Conservation (phyloP, 1,284 basidiomycete species). For the Sporisorium scitamineum region DNA sequence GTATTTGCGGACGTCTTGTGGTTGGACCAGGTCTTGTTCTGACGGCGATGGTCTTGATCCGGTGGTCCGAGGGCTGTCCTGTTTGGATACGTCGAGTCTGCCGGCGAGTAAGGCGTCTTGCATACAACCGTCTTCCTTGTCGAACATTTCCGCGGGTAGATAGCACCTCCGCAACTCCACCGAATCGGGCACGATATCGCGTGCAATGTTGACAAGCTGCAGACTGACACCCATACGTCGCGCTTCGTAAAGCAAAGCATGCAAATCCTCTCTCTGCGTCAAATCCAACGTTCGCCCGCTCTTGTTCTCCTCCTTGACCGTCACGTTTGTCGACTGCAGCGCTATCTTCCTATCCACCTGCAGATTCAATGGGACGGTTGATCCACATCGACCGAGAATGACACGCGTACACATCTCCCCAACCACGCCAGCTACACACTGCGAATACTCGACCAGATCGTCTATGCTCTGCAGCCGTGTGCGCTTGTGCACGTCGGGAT, state of each 20-base stretch:
- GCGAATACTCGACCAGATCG: slow-evolving; percentile 58
- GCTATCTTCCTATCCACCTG: slow-evolving; percentile 35
- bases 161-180: slow-evolving; percentile 56
- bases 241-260: slow-evolving; percentile 51
- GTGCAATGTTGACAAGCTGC: slow-evolving; percentile 63
- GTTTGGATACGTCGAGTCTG: slow-evolving; percentile 7
- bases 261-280: slow-evolving; percentile 11
- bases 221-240: slow-evolving; percentile 63
- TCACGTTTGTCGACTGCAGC: background rate
- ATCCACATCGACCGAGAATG: slow-evolving; percentile 52
- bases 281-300: slow-evolving; percentile 10
- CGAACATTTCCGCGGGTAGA: slow-evolving; percentile 42
- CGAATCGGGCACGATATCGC: slow-evolving; percentile 58
- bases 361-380: slow-evolving; percentile 29
- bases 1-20: slow-evolving; percentile 42
- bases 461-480: slow-evolving; percentile 38
- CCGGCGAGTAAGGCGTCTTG: slow-evolving; percentile 25
- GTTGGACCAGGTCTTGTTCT: slow-evolving; percentile 8
- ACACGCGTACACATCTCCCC: slow-evolving; percentile 64
- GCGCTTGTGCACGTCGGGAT: slow-evolving; percentile 8
- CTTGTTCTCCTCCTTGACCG: background rate
- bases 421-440: slow-evolving; percentile 60
- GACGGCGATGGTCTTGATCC: background rate
- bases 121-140: slow-evolving; percentile 23
- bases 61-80: background rate